These are phyloP conservation scores for Bromus sterilis DNA, from an alignment of 176 grass and related monocot genomes.

Conservation along the genomic window DNA sequence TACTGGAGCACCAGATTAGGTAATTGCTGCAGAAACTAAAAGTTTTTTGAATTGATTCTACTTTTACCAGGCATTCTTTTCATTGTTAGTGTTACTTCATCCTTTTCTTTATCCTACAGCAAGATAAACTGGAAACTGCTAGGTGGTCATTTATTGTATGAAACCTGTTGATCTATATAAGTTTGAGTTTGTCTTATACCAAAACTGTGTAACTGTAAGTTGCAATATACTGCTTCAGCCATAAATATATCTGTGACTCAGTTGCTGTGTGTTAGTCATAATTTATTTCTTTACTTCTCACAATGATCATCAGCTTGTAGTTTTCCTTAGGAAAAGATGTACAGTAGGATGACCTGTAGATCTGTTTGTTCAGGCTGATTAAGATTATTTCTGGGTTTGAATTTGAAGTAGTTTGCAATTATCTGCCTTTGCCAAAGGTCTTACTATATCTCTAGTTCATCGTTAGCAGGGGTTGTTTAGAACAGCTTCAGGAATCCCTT, in stretches of 20 bases:
- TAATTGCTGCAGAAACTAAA: constrained; percentile 25
- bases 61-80: background rate
- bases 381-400: background rate
- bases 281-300: background rate
- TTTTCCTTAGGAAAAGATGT: background rate
- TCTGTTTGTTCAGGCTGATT: background rate
- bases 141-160: background rate
- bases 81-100: background rate
- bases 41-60: background rate
- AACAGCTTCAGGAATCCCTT: background rate
- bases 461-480: background rate
- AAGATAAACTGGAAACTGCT: background rate
- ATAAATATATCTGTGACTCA: background rate
- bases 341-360: background rate
- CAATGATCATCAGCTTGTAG: background rate
- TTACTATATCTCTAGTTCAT: background rate
- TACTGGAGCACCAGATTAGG: constrained; percentile 24
- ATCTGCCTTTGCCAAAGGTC: background rate
- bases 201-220: background rate
- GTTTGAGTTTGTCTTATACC: background rate
- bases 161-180: background rate
- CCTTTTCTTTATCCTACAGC: background rate
- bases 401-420: background rate
- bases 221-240: background rate
- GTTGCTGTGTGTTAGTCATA: background rate